Evolutionary conservation across 768 basidiomycete species (phyloP), one percentile per base, ranked within the genome.

Genomic region (Coprinellus micaceus): DNA sequence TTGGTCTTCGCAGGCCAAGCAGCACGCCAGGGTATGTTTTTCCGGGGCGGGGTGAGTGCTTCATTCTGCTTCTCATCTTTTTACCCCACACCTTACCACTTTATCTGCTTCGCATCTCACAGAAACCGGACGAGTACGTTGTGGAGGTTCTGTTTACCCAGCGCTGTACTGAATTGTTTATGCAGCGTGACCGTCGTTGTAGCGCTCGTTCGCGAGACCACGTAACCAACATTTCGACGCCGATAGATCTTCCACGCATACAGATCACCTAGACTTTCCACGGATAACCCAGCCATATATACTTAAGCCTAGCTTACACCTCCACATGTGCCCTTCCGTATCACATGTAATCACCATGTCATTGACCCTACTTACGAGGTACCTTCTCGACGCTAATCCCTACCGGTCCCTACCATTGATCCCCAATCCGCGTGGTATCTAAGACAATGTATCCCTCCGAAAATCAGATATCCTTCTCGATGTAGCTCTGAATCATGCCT

Each of bases 61-160:
- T 33, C 54, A 5, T 45, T 44, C 5, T 62, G 36, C 37, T 43
- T 51, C 47, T 40, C 19, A 28, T 51, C 44, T 55, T 17, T 63
- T 53, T 52, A 41, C 53, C 59, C 54, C 25, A 64, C 41, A 33
- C 1, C 57, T 30, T 33, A 6, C 13, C 33, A 33, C 33, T 13
- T 33, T 33, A 6, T 33, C 33, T 13, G 13, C 40, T 28, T 53
- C n/a, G 44, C n/a, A n/a, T n/a, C n/a, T 47, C 51, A 47, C 64
- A 91, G 89, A 91, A 92, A 83, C 67, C 84, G 46, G 89, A 92
- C 61, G 90, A 91, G 89, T 91, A 62, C 69, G 88, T 72, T 4
- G 10, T n/a, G n/a, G n/a, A n/a, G n/a, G n/a, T n/a, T 25, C n/a
- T 41, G 24, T 21, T 45, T 52, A n/a, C 26, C 50, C 43, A 24